Base-by-base conservation (phyloP, 2,329 filamentous ascomycete genomes). In the Leptographium wingfieldii region DNA sequence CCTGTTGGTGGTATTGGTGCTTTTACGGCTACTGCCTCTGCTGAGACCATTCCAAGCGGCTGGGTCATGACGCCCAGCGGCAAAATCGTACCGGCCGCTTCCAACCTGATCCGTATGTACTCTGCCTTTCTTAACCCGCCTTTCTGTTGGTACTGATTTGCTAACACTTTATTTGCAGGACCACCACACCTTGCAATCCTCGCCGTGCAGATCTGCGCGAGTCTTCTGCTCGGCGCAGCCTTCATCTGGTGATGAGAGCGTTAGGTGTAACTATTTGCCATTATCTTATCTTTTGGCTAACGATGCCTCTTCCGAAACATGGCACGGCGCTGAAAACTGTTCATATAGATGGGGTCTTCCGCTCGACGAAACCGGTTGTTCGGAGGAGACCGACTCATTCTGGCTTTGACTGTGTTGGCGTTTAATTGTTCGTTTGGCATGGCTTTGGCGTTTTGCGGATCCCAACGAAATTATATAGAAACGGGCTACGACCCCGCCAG, bases 21-120 rank as follows among this genome's bases (percentile, higher is more conserved):
- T 25, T 77, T 76, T 54, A 74, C 73, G 59, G 74, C 80, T 60
- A 78, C 78, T 6, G 77, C 77, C 16, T 76, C 81, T 14, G 74
- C 75, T 5, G 67, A 70, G 49, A 73, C 76, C 63, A 82, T 95
- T 61, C 90, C 92, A 49, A 82, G 79, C 67, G 90, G 88, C 62
- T 96, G 90, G 90, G 81, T 85, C 63, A 88, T 94, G 73, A 89
- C 85, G 57, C 78, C 84, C 63, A 81, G 84, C 66, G 89, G 90
- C 69, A 92, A 92, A 76, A 84, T 94, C 67, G 79, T 90, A 68
- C 88, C 88, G 69, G 81, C 84, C 65, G 82, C 80, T 73, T 82
- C 83, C 75, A 83, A 82, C 68, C 78, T 80, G 76, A 81, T 84
- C 76, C 65, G 70, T 67, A 63, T 25, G 65, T 64, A 16, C 14